Conservation (phyloP, 345 rosid genomes). For the Isatis tinctoria region DNA sequence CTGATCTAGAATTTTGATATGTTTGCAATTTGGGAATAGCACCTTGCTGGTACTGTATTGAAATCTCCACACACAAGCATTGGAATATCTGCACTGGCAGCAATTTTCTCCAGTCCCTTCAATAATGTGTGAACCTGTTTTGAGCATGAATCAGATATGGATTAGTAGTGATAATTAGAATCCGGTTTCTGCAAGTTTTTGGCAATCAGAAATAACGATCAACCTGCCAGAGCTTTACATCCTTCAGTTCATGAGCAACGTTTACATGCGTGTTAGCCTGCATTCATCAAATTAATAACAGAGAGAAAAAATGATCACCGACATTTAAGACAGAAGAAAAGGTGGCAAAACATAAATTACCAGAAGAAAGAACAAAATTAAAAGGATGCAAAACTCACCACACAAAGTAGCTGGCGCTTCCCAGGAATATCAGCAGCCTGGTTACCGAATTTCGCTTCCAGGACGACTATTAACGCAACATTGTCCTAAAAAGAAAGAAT, state of each 20-base stretch:
- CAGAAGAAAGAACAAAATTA: background rate
- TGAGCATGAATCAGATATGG: conserved; percentile 13
- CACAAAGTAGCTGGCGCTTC: conserved; percentile 90
- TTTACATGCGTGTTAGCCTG: conserved; percentile 98
- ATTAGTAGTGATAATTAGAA: background rate
- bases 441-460: conserved; percentile 87
- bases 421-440: conserved; percentile 85
- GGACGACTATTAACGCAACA: conserved; percentile 84
- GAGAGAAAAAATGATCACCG: conserved; percentile 10
- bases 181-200: background rate
- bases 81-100: conserved; percentile 96
- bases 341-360: background rate
- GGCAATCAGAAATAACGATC: conserved; percentile 7
- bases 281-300: conserved; percentile 18
- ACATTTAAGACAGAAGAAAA: background rate
- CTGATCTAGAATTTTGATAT: background rate
- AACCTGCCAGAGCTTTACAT: conserved; percentile 99
- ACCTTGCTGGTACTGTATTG: conserved; percentile 55
- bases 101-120: conserved; percentile 96
- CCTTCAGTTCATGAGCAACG: conserved; percentile 78
- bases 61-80: conserved; percentile 99
- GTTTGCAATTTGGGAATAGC: conserved; percentile 1
- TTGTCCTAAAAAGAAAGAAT: conserved; percentile 53
- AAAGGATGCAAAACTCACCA: conserved; percentile 47
- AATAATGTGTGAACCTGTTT: conserved; percentile 87